Evolutionary conservation across 495 filamentous ascomycete genomes (phyloP).

Genomic region (Daldinia decipiens): DNA sequence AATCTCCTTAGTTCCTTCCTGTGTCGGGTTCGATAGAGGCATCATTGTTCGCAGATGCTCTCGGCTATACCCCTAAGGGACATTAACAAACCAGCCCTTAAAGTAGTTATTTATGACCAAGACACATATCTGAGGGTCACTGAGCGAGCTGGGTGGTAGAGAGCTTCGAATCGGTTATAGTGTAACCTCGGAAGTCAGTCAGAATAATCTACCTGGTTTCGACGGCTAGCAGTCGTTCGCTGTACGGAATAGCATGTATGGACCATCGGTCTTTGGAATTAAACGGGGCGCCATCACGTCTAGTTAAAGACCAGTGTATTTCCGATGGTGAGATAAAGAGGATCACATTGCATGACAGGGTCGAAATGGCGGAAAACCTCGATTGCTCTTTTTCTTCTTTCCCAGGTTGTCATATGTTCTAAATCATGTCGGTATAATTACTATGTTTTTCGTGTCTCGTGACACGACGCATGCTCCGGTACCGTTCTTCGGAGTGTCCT

Average conservation of each 20-base stretch:
- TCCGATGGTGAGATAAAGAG: constrained; percentile 14
- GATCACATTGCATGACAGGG: constrained; percentile 29
- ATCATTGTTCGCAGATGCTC: background rate
- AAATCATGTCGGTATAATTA: constrained; percentile 38
- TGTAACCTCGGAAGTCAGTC: background rate
- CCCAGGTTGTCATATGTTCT: constrained; percentile 31
- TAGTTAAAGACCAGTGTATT: constrained; percentile 6
- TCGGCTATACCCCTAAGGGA: background rate
- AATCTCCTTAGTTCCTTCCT: background rate
- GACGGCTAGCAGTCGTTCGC: constrained; percentile 1
- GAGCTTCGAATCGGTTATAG: constrained; percentile 12
- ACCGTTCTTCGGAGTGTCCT: constrained; percentile 34
- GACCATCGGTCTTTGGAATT: constrained; percentile 9
- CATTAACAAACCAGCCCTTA: background rate
- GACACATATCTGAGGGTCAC: constrained; percentile 15
- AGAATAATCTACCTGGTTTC: constrained; percentile 3
- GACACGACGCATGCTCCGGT: constrained; percentile 41
- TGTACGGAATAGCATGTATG: constrained; percentile 9
- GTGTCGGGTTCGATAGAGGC: background rate
- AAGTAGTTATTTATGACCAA: background rate
- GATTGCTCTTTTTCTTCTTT: constrained; percentile 20
- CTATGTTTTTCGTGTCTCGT: constrained; percentile 40
- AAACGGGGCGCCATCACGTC: constrained; percentile 12
- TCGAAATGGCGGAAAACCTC: constrained; percentile 33
- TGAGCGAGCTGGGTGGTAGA: background rate